phyloP scores from a whole-genome alignment of 768 basidiomycete species.

The Tricholoma hemisulphureum region DNA sequence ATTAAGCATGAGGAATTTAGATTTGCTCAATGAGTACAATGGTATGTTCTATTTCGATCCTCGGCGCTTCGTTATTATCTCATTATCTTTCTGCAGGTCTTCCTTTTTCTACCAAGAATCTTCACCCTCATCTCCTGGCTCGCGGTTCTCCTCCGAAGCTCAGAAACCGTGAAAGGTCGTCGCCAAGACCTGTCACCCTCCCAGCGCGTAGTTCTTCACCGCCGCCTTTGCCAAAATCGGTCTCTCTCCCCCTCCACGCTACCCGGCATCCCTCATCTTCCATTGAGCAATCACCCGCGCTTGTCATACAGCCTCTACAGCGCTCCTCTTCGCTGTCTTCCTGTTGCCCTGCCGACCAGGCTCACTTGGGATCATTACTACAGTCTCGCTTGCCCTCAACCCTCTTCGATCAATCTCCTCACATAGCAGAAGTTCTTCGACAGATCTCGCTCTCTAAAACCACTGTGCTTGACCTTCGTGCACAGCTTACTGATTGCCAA shows the following conservation, averaged over 20 bases:
- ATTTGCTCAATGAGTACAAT: conserved; percentile 64
- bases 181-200: conserved; percentile 36
- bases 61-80: conserved; percentile 3
- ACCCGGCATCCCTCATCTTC: conserved; percentile 40
- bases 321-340: conserved; percentile 27
- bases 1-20: conserved; percentile 69
- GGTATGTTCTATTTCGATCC: conserved; percentile 42
- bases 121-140: conserved; percentile 40
- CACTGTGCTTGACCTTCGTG: conserved; percentile 64
- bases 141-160: conserved; percentile 55
- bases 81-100: conserved; percentile 37
- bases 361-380: conserved; percentile 28
- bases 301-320: conserved; percentile 22
- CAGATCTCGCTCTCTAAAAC: conserved; percentile 66
- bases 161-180: conserved; percentile 56
- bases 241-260: conserved; percentile 72
- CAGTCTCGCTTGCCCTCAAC: conserved; percentile 41
- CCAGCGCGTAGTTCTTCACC: conserved; percentile 67
- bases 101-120: conserved; percentile 49
- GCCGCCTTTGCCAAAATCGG: conserved; percentile 82
- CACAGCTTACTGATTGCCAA: conserved; percentile 66
- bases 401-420: conserved; percentile 62
- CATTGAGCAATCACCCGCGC: conserved; percentile 30
- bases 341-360: conserved; percentile 28
- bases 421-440: conserved; percentile 70